Conservation (phyloP, 192 early-diverging fungal genomes). For the Paraglomus brasilianum region DNA sequence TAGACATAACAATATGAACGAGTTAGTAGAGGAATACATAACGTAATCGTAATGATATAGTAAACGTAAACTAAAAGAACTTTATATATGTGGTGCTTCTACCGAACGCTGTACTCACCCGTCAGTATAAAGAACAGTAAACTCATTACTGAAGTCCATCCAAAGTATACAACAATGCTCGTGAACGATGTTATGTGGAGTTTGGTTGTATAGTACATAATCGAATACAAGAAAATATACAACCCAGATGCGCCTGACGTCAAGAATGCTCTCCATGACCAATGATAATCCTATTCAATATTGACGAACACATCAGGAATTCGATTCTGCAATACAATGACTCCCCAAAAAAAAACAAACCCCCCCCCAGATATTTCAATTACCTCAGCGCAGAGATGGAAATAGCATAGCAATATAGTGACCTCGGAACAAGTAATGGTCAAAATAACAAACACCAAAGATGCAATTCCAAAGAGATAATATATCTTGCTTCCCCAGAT, state of each 20-base stretch:
- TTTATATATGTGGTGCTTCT: too few species aligned
- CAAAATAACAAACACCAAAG: slow-evolving; percentile 85
- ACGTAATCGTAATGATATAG: slow-evolving; percentile 20
- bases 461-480: slow-evolving; percentile 91
- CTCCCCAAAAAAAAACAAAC: background rate
- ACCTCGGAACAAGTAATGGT: slow-evolving; percentile 83
- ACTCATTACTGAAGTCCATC: slow-evolving; percentile 79
- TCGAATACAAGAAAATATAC: slow-evolving; percentile 87
- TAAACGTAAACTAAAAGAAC: slow-evolving; percentile 29
- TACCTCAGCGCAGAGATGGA: slow-evolving; percentile 82
- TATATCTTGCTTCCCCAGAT: slow-evolving; percentile 94
- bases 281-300: slow-evolving; percentile 54
- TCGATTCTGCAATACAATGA: slow-evolving; percentile 36
- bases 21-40: background rate
- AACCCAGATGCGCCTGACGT: slow-evolving; percentile 80
- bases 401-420: slow-evolving; percentile 85
- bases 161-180: slow-evolving; percentile 85
- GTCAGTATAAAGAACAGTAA: slow-evolving; percentile 74
- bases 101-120: too few species aligned
- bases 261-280: slow-evolving; percentile 90
- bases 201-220: slow-evolving; percentile 81
- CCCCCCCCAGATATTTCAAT: too few species aligned
- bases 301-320: slow-evolving; percentile 26
- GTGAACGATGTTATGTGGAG: slow-evolving; percentile 78
- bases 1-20: background rate